Percentiles rank a stretch among this genome's conserved stretches.
These are phyloP conservation scores for Euptelea pleiosperma DNA, from an alignment of 164 flowering plant species.

Conservation along the genomic window DNA sequence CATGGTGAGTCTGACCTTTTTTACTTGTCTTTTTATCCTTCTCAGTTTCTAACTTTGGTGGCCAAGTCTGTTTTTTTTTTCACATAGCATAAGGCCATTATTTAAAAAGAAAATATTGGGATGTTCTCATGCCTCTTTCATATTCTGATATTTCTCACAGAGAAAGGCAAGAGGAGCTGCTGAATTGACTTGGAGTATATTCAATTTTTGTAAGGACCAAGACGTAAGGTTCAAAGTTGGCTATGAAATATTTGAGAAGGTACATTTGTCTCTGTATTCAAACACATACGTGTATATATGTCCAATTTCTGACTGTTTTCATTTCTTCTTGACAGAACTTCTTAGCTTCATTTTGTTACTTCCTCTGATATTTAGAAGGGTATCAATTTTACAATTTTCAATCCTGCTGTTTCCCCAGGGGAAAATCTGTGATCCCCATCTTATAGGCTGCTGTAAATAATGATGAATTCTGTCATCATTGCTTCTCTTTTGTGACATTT, in stretches of 20 bases:
- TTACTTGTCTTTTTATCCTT: too few relatives aligned
- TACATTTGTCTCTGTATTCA: constrained; percentile 17
- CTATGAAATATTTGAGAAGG: constrained; percentile 72
- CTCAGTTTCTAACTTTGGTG: background rate
- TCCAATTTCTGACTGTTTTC: background rate
- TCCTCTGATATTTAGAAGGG: too few relatives aligned
- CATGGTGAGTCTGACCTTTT: too few relatives aligned
- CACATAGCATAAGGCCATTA: background rate
- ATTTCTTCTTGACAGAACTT: too few relatives aligned
- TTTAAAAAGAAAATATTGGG: background rate
- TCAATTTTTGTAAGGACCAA: constrained; percentile 63
- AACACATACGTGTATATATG: background rate
- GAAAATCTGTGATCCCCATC: too few relatives aligned
- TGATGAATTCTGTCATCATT: too few relatives aligned
- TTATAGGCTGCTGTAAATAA: too few relatives aligned
- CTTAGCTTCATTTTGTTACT: background rate
- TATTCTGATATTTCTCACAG: constrained; percentile 31
- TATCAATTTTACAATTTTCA: too few relatives aligned
- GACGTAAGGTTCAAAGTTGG: constrained; percentile 82
- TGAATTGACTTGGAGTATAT: constrained; percentile 58
- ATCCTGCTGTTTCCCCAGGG: too few relatives aligned
- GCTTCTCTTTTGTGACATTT: too few relatives aligned
- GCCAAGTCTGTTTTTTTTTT: background rate
- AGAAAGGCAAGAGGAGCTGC: constrained; percentile 57
- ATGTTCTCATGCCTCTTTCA: background rate